Percentiles rank a stretch among this genome's conserved stretches.
Conservation (phyloP, 331 rosid genomes). For the Stylosanthes scabra region DNA sequence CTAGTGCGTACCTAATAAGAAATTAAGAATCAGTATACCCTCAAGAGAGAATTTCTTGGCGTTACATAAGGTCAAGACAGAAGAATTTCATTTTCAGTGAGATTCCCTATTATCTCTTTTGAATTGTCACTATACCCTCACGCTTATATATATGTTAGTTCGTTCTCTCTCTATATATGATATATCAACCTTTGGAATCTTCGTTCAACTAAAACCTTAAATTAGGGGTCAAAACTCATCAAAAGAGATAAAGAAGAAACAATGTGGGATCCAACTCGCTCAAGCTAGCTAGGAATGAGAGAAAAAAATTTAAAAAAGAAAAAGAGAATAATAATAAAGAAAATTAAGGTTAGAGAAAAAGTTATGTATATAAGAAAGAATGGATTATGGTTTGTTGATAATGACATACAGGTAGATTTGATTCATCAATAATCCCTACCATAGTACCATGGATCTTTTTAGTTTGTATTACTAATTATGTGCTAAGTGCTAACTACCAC, state of each 20-base stretch:
- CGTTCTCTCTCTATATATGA: too few species aligned
- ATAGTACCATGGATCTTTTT: conserved; percentile 17
- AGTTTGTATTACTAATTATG: neutral
- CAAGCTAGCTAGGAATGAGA: conserved; percentile 6
- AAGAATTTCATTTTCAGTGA: conserved; percentile 30
- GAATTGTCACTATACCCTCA: conserved; percentile 33
- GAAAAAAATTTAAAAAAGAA: too few species aligned
- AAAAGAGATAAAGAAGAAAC: conserved; percentile 22
- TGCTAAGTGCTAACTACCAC: conserved; percentile 3
- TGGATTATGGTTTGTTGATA: neutral
- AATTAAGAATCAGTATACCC: neutral
- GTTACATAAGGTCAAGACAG: conserved; percentile 23
- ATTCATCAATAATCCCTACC: conserved; percentile 19
- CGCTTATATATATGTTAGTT: neutral
- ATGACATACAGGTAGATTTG: conserved; percentile 15
- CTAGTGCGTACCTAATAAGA: neutral
- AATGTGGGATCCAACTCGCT: conserved; percentile 25
- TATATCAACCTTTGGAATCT: conserved; percentile 21
- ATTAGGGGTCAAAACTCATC: conserved; percentile 12
- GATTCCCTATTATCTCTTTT: conserved; percentile 29
- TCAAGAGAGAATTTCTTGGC: conserved; percentile 39
- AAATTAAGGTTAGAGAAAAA: neutral
- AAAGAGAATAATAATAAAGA: neutral
- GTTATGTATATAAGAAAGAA: neutral
- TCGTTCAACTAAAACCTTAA: neutral